Evolutionary conservation across 805 yeast genomes (phyloP).

Genomic region (Cyberlindnera meyerae): DNA sequence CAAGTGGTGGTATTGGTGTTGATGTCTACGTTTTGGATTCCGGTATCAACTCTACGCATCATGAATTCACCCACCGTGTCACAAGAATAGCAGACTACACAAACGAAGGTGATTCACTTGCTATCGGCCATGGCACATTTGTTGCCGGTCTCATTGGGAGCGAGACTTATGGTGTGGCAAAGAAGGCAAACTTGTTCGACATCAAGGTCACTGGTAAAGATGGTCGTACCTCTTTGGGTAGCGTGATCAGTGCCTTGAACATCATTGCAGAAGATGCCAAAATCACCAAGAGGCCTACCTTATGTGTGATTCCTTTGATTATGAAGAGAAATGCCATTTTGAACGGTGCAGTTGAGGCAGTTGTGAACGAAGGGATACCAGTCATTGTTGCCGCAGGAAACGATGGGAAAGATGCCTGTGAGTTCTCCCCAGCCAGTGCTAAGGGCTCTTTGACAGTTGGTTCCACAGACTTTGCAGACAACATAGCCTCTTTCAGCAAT

Average conservation of each 20-base stretch:
- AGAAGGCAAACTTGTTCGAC: constrained; percentile 39
- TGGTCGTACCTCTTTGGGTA: constrained; percentile 33
- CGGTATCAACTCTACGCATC: constrained; percentile 34
- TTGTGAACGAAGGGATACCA: constrained; percentile 38
- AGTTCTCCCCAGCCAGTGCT: constrained; percentile 43
- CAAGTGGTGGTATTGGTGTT: constrained; percentile 36
- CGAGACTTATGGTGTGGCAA: constrained; percentile 48
- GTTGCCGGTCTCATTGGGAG: constrained; percentile 53
- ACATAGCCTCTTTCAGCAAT: constrained; percentile 43
- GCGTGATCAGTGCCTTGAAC: constrained; percentile 31
- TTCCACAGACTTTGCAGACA: constrained; percentile 70
- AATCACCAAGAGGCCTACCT: constrained; percentile 32
- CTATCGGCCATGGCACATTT: constrained; percentile 53
- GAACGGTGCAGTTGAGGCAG: constrained; percentile 41
- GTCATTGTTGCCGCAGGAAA: constrained; percentile 50
- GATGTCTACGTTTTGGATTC: constrained; percentile 36
- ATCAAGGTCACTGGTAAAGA: constrained; percentile 37
- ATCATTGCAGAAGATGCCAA: constrained; percentile 26
- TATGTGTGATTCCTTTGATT: constrained; percentile 35
- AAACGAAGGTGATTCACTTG: constrained; percentile 17
- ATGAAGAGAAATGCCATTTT: constrained; percentile 35
- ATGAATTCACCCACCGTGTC: constrained; percentile 42
- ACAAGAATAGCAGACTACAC: constrained; percentile 42
- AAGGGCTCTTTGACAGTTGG: constrained; percentile 75
- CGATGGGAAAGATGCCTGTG: constrained; percentile 38